Base-by-base conservation (phyloP, 345 rosid species). In the Turnera subulata region DNA sequence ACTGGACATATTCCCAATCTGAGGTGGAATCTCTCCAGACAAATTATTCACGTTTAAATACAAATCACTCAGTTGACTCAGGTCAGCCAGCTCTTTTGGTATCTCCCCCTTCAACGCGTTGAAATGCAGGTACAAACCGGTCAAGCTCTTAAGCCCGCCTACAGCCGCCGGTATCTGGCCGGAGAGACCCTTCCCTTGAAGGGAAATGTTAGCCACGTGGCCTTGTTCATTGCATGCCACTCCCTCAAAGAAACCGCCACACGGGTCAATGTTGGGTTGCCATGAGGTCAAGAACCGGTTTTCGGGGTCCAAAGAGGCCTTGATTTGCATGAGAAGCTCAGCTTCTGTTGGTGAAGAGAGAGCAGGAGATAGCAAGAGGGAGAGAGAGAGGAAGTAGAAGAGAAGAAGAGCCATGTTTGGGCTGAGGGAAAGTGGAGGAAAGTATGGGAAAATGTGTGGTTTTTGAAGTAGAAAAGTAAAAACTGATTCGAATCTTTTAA, bases 111-210 rank as follows among this genome's bases (percentile, higher is more conserved):
- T 72, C 59, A 93, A 71, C 11, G 84, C 74, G 61, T 93, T 93
- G 80, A 87, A 93, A 59, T 93, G 99, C 52, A 93, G 78, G 73
- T 84, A 93, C 77, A 93, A 69, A 19, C 99, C 95, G 23, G 92
- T 93, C 78, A 93, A 79, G 77, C 87, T 80, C 62, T 71, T 71
- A 38, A 93, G 84, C 22, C 79, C 84, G 38, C 88, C 87, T 1
- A 93, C 43, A 24, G 91, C 89, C 1, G 88, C 62, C 45, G 99
- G 94, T 40, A 93, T 80, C 61, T 69, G 66, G 35, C 99, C 97
- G 19, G 73, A 72, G 14, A 93, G 85, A 19, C 96, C 95, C 78
- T 76, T 89, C 62, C 99, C 99, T 68, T 87, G 96, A 2, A 93
- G 84, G 47, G 99, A 87, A 4, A 93, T 85, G 70, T 90, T 93